Evolutionary conservation across 495 filamentous ascomycete species (phyloP), one percentile per base, ranked within the genome.

Genomic region (Immersiella caudata): DNA sequence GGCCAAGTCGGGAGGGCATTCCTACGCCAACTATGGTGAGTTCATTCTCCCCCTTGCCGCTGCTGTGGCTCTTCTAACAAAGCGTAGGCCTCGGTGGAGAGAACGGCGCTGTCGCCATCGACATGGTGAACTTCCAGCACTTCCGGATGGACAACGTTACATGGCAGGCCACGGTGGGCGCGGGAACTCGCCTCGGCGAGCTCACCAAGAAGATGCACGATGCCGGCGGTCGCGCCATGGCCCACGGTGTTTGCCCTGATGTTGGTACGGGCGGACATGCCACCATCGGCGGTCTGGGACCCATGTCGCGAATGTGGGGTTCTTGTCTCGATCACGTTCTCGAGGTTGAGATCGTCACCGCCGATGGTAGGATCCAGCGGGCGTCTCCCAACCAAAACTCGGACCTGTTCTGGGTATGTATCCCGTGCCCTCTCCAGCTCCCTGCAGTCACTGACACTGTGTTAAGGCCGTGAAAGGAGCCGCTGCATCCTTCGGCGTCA

Each of bases 251-350:
- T 14, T 90, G 86, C 65, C 84, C 89, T 26, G 77, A 78, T 6
- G 79, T 84, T n/a, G 92, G 92, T 18, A 83, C 90, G 22, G 90
- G 88, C 24, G 92, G 92, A 6, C 92, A 94, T 74, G 82, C 85
- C 58, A 89, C 88, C 12, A 84, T 86, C 69, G 81, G 84, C 54
- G 85, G 85, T 21, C 73, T 86, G 0, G 85, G 85, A 0, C 82
- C 83, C 21, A 80, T 81, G 66, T 85, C 83, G 4, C 79, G 85
- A 59, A 86, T 86, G 83, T 87, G 84, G 84, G 84, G 85, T 25
- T 72, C 79, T 1, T 78, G 78, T 18, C 73, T 87, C 16, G 85
- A 86, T 58, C 83, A 86, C 36, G 77, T 86, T 35, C 20, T 85
- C 33, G 83, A 84, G 66, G 83, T 82, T 49, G 84, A 89, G 76